Evolutionary conservation across 2,329 filamentous ascomycete species (phyloP), one percentile per base, ranked within the genome.

Genomic region (Penicillium sp.): DNA sequence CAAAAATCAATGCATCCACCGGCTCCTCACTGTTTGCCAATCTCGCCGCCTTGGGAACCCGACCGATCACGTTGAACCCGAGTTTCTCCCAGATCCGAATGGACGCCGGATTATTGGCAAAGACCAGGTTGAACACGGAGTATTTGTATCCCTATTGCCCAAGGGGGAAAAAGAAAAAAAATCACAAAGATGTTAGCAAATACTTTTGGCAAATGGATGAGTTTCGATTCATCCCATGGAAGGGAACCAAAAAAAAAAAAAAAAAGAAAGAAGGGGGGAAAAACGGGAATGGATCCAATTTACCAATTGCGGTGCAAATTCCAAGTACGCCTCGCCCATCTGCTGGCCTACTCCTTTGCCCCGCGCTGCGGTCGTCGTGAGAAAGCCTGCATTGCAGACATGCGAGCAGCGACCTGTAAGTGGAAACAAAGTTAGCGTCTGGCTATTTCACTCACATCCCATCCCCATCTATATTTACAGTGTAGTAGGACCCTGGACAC

Each of bases 41-140:
- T 4, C 65, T 54, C n/a, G 58, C 67, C 1, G 65, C 65, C 5
- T 62, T 61, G 4, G 67, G 67, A 25, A 70, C 67, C 2, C 67
- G 62, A 4, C 67, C 67, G 36, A 70, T 66, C 9, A 68, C 59
- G 24, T 53, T 57, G 49, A 70, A 70, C 1, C 67, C 67, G 3
- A 70, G 57, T 18, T 57, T 61, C 45, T 70, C 66, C 67, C 67
- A 70, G 49, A 70, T 70, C 18, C 59, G 62, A 47, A 68, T 60
- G 0, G 67, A 70, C 8, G 66, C 67, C 6, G 63, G 58, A 45
- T 70, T 70, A 34, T 70, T 70, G 13, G 62, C 67, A 43, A 70
- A 70, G 4, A 70, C 67, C 13, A 70, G 56, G 48, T 70, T 70
- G 52, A 70, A 70, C 9, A 70, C 67, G 9, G 67, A 70, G 54